Percentiles rank a stretch among this genome's conserved stretches.
Conservation (phyloP, 768 basidiomycete species). For the Suillus bovinus region DNA sequence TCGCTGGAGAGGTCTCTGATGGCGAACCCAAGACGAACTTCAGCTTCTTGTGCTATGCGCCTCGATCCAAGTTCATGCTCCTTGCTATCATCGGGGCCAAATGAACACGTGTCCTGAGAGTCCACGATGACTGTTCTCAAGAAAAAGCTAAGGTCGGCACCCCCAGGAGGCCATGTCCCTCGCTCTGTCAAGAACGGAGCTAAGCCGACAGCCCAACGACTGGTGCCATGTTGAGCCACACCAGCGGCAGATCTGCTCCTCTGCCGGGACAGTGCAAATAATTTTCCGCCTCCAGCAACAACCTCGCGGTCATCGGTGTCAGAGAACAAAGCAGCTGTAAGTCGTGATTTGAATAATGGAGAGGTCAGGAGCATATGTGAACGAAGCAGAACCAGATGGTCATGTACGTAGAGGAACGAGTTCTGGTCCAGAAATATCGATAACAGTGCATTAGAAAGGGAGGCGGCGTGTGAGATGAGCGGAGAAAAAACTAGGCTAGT, state of each 20-base stretch:
- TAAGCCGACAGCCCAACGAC: constrained; percentile 68
- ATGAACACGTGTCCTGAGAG: constrained; percentile 48
- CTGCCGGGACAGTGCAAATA: constrained; percentile 25
- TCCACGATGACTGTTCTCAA: constrained; percentile 85
- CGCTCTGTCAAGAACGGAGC: constrained; percentile 71
- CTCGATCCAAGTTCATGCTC: constrained; percentile 37
- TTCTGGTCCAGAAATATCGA: constrained; percentile 62
- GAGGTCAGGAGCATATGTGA: constrained; percentile 76
- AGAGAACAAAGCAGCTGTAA: constrained; percentile 74
- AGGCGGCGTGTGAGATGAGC: constrained; percentile 59
- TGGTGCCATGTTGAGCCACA: constrained; percentile 21
- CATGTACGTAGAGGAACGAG: constrained; percentile 64
- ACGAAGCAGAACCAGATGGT: constrained; percentile 67
- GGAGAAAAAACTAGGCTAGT: constrained; percentile 62
- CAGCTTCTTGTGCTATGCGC: constrained; percentile 57
- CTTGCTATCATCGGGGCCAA: constrained; percentile 20
- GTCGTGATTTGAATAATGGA: constrained; percentile 69
- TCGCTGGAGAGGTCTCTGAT: constrained; percentile 71
- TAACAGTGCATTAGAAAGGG: constrained; percentile 68
- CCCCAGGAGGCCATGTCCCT: constrained; percentile 85
- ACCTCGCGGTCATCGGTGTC: constrained; percentile 57
- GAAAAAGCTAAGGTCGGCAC: constrained; percentile 80
- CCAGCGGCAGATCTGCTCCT: constrained; percentile 17
- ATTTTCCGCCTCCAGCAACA: constrained; percentile 25
- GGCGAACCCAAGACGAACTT: constrained; percentile 80